These are phyloP conservation scores for barrel medic (Medicago truncatula) DNA, from an alignment of 306 rosid species.

Conservation along the genomic window MtrunA17r5.0-ANR NC_053045.1:44069001-44069500, in stretches of 20 bases:
- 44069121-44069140: conserved; percentile 13
- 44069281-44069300: background rate
- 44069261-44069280: background rate
- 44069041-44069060: conserved; percentile 30
- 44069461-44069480: background rate
- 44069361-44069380: background rate
- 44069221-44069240: background rate
- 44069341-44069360: background rate
- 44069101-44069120: conserved; percentile 6
- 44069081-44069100: conserved; percentile 27
- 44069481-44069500: background rate
- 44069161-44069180: conserved; percentile 47
- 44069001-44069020: conserved; percentile 43
- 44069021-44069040: conserved; percentile 36
- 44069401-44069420: background rate
- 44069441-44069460: conserved; percentile 5
- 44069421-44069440: conserved; percentile 1
- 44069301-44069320: conserved; percentile 5
- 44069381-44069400: background rate
- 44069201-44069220: conserved; percentile 25
- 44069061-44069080: conserved; percentile 23
- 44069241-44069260: conserved; percentile 14
- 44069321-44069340: conserved; percentile 11
- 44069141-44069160: conserved; percentile 32
- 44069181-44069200: conserved; percentile 35